Base-by-base conservation (phyloP, 2,329 filamentous ascomycete genomes). In the Alternaria viburni region DNA sequence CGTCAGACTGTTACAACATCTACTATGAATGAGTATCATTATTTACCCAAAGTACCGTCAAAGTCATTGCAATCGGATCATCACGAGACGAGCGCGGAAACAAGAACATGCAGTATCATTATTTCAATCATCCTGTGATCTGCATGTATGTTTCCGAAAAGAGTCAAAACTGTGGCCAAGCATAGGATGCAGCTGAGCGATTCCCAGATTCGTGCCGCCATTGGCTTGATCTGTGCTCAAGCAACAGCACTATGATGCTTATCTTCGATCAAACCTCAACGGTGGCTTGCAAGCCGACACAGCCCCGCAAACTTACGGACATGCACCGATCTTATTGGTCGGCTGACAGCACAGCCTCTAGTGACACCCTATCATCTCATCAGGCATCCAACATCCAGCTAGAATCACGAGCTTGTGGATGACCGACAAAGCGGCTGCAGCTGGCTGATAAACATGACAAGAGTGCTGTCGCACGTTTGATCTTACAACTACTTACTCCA, bases 341-440 rank as follows among this genome's bases (percentile, higher is more conserved):
- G 15, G 10, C 5, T 12, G 43, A 19, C 12, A 41, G 52, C 66
- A 68, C 61, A 66, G 68, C 63, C 68, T 36, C 25, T 36, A 12
- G 17, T 23, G 2, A 13, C 46, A 52, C 3, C 17, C 15, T 50
- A 32, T 51, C 56, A 19, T 43, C 17, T 4, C n/a, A 28, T 58
- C 56, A 58, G 56, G 47, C 56, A 45, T 45, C 52, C 52, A 55
- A 45, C 52, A 44, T 25, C 32, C 49, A 36, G 28, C 19, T 30
- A 47, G 30, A 32, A 32, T 43, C 1, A 7, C n/a, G 5, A 10
- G 57, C 19, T 21, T 32, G 30, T 15, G 17, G 45, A 28, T 58
- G 9, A 30, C 58, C 32, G 23, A 32, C 12, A 57, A 49, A 23
- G 12, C 21, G 25, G 41, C 19, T 15, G 26, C 4, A n/a, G 49